phyloP scores from a whole-genome alignment of 805 yeast genomes.

The Wickerhamiella azymoides region DNA sequence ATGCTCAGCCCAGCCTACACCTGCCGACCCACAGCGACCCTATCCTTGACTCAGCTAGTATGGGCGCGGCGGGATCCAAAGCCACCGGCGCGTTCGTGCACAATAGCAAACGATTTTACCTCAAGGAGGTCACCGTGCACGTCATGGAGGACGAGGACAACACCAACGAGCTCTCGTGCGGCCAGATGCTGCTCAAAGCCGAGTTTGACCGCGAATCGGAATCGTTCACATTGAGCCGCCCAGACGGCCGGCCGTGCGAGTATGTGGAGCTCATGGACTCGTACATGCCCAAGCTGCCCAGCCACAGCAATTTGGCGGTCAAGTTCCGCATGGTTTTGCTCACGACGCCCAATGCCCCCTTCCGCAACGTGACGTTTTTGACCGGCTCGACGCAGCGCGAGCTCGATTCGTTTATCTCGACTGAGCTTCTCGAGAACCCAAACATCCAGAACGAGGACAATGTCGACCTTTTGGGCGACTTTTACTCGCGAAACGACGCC shows the following conservation, averaged over 20 bases:
- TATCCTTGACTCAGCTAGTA: constrained; percentile 3
- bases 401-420: constrained; percentile 23
- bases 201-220: constrained; percentile 10
- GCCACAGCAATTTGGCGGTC: constrained; percentile 6
- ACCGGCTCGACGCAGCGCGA: constrained; percentile 18
- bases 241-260: constrained; percentile 12
- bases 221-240: constrained; percentile 12
- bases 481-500: constrained; percentile 11
- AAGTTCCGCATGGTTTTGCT: constrained; percentile 12
- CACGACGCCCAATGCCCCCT: constrained; percentile 12
- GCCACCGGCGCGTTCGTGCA: constrained; percentile 10
- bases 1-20: no score
- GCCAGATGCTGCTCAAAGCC: constrained; percentile 8
- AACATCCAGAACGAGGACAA: constrained; percentile 28
- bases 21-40: no score
- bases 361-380: constrained; percentile 21
- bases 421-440: constrained; percentile 26
- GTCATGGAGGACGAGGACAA: constrained; percentile 14
- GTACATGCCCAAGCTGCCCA: constrained; percentile 15
- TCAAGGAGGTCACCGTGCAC: constrained; percentile 11
- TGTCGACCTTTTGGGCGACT: constrained; percentile 27
- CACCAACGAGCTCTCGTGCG: constrained; percentile 2
- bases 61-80: constrained; percentile 19
- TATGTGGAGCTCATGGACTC: constrained; percentile 1
- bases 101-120: constrained; percentile 13